Conservation (phyloP, 495 filamentous ascomycete genomes). For the Parathielavia hyrcaniae region DNA sequence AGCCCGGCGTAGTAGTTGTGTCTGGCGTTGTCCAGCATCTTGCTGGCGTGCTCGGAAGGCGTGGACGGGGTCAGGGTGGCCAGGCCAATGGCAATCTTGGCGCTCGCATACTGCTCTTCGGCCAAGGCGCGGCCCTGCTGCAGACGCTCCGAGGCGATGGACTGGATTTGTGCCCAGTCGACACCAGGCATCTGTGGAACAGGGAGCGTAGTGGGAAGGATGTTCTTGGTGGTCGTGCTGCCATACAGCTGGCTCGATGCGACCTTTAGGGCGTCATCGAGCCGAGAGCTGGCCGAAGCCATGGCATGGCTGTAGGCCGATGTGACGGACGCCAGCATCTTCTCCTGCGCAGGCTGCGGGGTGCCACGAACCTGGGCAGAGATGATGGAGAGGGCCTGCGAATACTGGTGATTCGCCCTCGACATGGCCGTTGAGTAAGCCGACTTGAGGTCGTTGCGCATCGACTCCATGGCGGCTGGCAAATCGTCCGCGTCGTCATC, state of each 20-base stretch:
- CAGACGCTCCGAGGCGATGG: slow-evolving; percentile 58
- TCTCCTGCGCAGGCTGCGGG: slow-evolving; percentile 53
- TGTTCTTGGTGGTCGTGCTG: slow-evolving; percentile 38
- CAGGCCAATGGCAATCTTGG: slow-evolving; percentile 51
- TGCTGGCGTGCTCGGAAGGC: slow-evolving; percentile 41
- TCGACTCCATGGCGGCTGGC: slow-evolving; percentile 57
- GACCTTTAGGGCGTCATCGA: slow-evolving; percentile 45
- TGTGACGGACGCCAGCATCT: slow-evolving; percentile 61
- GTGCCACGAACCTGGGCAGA: slow-evolving; percentile 61
- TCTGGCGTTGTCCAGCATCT: slow-evolving; percentile 55
- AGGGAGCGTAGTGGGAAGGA: slow-evolving; percentile 26
- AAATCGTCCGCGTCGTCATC: slow-evolving; percentile 48
- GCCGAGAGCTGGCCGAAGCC: slow-evolving; percentile 52
- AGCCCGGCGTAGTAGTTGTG: slow-evolving; percentile 71
- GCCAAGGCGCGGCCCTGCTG: slow-evolving; percentile 58
- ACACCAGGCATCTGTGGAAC: slow-evolving; percentile 26
- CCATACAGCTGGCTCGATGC: slow-evolving; percentile 45
- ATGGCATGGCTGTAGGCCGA: slow-evolving; percentile 61
- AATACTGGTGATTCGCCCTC: slow-evolving; percentile 57
- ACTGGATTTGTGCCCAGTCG: slow-evolving; percentile 41
- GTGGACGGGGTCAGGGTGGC: slow-evolving; percentile 49
- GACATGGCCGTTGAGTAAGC: slow-evolving; percentile 57
- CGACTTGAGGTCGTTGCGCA: slow-evolving; percentile 44
- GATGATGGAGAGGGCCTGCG: slow-evolving; percentile 57
- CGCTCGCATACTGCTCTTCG: slow-evolving; percentile 56